Percentiles rank a stretch among this genome's conserved stretches.
Evolutionary conservation across 371 early-diverging fungal species (phyloP).

Genomic region (Mucor irregularis): DNA sequence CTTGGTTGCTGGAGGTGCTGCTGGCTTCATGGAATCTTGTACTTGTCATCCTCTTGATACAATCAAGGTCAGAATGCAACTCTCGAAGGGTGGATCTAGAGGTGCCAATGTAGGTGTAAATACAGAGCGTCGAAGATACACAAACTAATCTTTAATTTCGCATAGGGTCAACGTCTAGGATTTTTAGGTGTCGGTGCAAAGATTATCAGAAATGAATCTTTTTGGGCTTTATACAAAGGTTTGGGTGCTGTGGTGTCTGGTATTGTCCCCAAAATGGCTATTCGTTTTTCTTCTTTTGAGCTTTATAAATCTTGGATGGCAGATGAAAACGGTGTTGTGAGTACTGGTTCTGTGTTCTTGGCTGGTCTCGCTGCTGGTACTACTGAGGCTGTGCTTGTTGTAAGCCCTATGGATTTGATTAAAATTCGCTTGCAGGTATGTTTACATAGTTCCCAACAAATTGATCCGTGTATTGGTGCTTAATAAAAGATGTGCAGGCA

Average conservation of each 20-base stretch:
- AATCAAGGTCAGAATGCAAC: constrained; percentile 95
- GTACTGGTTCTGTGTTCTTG: constrained; percentile 75
- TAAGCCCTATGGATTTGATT: constrained; percentile 97
- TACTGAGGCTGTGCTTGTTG: constrained; percentile 95
- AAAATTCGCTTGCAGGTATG: constrained; percentile 90
- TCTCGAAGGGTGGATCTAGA: constrained; percentile 56
- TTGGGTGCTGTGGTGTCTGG: constrained; percentile 96
- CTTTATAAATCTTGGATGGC: constrained; percentile 84
- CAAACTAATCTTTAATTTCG: too few relatives aligned
- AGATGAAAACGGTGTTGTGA: constrained; percentile 68
- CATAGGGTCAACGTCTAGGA: constrained; percentile 52
- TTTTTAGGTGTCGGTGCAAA: constrained; percentile 86
- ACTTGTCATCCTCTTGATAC: constrained; percentile 98
- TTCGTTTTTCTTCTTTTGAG: constrained; percentile 96
- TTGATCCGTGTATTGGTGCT: background rate
- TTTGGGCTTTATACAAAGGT: constrained; percentile 94
- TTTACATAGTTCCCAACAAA: background rate
- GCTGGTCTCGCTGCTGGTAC: constrained; percentile 95
- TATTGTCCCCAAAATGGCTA: constrained; percentile 99
- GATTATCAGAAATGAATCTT: constrained; percentile 88
- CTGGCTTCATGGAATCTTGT: constrained; percentile 94
- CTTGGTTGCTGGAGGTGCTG: constrained; percentile 89
- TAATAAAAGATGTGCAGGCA: constrained; percentile 42
- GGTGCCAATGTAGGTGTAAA: constrained; percentile 41
- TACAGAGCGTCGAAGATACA: background rate